phyloP scores from a whole-genome alignment of 2,329 filamentous ascomycete species.

The Plenodomus tracheiphilus region DNA sequence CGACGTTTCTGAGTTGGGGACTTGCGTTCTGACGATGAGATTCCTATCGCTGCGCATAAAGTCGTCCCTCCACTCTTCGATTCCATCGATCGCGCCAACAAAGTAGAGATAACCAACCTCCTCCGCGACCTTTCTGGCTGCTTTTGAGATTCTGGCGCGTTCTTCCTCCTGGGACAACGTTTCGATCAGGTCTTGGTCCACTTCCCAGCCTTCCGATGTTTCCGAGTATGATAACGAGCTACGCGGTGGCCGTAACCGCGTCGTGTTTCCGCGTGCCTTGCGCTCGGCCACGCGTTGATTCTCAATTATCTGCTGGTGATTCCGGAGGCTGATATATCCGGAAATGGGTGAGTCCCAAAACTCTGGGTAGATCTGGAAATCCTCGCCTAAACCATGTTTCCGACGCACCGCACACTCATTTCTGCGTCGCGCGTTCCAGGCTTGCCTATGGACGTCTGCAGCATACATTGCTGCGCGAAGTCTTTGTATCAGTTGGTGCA shows the following conservation, averaged over 20 bases:
- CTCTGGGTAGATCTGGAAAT: conserved; percentile 13
- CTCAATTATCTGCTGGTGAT: conserved; percentile 4
- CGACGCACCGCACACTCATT: conserved; percentile 25
- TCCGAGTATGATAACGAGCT: conserved; percentile 27
- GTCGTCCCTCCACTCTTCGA: conserved; percentile 19
- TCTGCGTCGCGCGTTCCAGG: conserved; percentile 16
- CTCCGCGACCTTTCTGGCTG: conserved; percentile 12
- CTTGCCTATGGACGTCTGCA: conserved; percentile 4
- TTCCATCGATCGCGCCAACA: conserved; percentile 14
- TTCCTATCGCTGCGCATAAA: conserved; percentile 18
- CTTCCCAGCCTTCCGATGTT: conserved; percentile 17
- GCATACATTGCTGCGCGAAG: conserved; percentile 8
- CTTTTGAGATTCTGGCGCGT: conserved; percentile 10
- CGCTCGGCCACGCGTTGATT: conserved; percentile 12
- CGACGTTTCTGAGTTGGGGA: conserved; percentile 1
- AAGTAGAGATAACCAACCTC: conserved; percentile 38
- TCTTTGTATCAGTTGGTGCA: conserved; percentile 15
- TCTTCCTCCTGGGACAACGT: conserved; percentile 14
- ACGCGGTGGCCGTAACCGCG: conserved; percentile 15
- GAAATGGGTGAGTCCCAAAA: conserved; percentile 26
- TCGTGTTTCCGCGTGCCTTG: conserved; percentile 14
- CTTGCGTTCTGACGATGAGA: conserved; percentile 14
- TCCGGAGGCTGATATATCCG: conserved; percentile 6
- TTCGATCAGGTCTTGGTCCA: conserved; percentile 12
- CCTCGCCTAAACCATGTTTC: conserved; percentile 21